Conservation (phyloP, 2,329 filamentous ascomycete species). For the Stylonectria norvegica region DNA sequence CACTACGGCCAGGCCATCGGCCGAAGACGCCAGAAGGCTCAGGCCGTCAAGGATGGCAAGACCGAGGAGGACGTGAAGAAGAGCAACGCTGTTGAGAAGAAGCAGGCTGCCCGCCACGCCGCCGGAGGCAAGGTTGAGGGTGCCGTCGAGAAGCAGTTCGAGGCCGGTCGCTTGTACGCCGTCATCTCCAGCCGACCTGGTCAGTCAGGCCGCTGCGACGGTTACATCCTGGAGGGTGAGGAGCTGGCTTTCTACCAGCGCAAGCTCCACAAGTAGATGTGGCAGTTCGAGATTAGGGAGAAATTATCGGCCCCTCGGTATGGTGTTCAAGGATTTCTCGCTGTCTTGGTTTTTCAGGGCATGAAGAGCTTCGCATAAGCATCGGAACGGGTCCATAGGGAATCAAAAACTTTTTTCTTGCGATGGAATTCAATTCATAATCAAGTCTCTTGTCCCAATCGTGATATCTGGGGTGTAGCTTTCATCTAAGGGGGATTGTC, state of each 20-base stretch:
- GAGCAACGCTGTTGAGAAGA: constrained; percentile 92
- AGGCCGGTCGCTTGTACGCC: constrained; percentile 96
- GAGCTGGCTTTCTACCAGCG: constrained; percentile 99
- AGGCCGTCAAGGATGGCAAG: constrained; percentile 55
- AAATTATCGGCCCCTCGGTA: constrained; percentile 29
- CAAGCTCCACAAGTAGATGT: constrained; percentile 92
- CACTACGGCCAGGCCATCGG: constrained; percentile 94
- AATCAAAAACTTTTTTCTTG: constrained; percentile 35
- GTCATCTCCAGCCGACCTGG: constrained; percentile 90
- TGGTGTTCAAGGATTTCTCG: constrained; percentile 39
- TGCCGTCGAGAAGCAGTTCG: constrained; percentile 96
- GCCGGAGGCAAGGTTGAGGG: constrained; percentile 87
- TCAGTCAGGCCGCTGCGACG: constrained; percentile 94
- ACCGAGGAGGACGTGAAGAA: constrained; percentile 76
- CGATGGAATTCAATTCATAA: constrained; percentile 31
- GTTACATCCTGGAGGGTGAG: constrained; percentile 98
- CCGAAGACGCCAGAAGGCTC: constrained; percentile 86
- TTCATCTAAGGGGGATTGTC: constrained; percentile 5
- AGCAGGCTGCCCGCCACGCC: constrained; percentile 86
- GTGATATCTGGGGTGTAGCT: constrained; percentile 12
- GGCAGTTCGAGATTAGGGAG: constrained; percentile 18
- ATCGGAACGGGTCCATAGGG: constrained; percentile 38
- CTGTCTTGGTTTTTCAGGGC: constrained; percentile 34
- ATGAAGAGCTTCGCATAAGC: constrained; percentile 37
- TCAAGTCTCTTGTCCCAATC: constrained; percentile 21